A percentile compares a stretch with the other conserved stretches of the same genome.
These are phyloP conservation scores for Fabrea salina DNA, from an alignment of 169 alveolate genomes.

Conservation along the genomic window DNA sequence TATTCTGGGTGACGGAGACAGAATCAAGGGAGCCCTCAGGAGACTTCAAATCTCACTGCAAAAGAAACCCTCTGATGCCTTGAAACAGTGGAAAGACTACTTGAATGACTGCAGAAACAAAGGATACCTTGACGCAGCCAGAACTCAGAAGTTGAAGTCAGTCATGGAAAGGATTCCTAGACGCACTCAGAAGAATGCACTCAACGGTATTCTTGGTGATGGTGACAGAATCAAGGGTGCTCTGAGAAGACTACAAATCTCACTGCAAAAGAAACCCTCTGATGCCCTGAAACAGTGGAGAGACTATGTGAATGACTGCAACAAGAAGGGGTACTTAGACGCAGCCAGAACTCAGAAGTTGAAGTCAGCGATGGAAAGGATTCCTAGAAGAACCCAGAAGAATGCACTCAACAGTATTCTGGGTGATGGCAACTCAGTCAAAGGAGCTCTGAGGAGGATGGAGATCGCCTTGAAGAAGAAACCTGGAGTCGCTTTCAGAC, in stretches of 20 bases:
- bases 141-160: neutral
- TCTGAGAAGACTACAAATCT: neutral
- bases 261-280: neutral
- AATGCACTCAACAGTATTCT: neutral
- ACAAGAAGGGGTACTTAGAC: neutral
- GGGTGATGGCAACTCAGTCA: constrained; percentile 14
- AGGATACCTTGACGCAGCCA: neutral
- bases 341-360: neutral
- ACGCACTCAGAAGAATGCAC: neutral
- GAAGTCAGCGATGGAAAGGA: neutral
- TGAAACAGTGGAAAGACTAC: neutral
- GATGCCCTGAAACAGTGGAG: neutral
- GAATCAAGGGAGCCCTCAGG: constrained; percentile 3
- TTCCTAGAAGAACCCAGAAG: neutral
- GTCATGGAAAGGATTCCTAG: neutral
- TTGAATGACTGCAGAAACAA: neutral
- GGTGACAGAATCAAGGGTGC: neutral
- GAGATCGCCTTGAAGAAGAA: neutral
- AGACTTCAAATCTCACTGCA: neutral
- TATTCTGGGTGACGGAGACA: constrained; percentile 28
- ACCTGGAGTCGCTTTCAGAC: neutral
- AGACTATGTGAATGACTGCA: neutral
- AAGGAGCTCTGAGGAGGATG: constrained; percentile 25
- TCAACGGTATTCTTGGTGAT: neutral
- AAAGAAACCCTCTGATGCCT: neutral